phyloP scores from a whole-genome alignment of 2,329 filamentous ascomycete species.

The Sclerotinia spermophila region DNA sequence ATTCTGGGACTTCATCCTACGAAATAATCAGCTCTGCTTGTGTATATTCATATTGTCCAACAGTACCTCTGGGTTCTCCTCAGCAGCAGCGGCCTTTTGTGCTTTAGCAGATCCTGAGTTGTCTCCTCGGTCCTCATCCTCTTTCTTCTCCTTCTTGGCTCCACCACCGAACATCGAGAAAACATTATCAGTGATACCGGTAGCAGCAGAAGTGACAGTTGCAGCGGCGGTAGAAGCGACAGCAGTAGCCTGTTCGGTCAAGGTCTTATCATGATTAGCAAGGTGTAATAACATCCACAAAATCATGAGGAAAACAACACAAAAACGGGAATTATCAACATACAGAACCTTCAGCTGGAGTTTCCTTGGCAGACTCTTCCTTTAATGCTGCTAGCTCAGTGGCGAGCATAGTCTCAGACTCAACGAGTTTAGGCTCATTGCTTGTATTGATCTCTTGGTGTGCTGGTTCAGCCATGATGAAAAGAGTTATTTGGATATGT shows the following conservation, averaged over 20 bases:
- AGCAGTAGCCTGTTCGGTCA: conserved; percentile 37
- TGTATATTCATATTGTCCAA: conserved; percentile 8
- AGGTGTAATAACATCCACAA: background rate
- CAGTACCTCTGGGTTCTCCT: conserved; percentile 38
- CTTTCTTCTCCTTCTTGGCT: conserved; percentile 94
- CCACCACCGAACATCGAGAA: conserved; percentile 99
- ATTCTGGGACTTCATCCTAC: conserved; percentile 74
- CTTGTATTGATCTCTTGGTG: conserved; percentile 40
- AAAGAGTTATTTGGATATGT: background rate
- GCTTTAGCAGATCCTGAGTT: conserved; percentile 86
- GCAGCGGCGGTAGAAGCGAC: conserved; percentile 40
- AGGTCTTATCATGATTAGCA: conserved; percentile 29
- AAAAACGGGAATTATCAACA: background rate
- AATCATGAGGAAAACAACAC: background rate
- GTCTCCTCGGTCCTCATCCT: conserved; percentile 76
- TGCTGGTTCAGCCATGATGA: conserved; percentile 36
- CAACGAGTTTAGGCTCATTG: conserved; percentile 38
- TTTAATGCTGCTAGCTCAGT: conserved; percentile 37
- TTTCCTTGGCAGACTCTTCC: conserved; percentile 28
- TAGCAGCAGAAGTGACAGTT: conserved; percentile 41
- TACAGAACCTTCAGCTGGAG: conserved; percentile 28
- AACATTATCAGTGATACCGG: conserved; percentile 56
- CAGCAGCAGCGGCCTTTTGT: conserved; percentile 52
- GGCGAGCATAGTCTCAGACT: conserved; percentile 44
- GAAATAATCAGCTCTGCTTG: conserved; percentile 23